Conservation (phyloP, 1,139 yeast species). For the Hyphopichia buzzinii region DNA sequence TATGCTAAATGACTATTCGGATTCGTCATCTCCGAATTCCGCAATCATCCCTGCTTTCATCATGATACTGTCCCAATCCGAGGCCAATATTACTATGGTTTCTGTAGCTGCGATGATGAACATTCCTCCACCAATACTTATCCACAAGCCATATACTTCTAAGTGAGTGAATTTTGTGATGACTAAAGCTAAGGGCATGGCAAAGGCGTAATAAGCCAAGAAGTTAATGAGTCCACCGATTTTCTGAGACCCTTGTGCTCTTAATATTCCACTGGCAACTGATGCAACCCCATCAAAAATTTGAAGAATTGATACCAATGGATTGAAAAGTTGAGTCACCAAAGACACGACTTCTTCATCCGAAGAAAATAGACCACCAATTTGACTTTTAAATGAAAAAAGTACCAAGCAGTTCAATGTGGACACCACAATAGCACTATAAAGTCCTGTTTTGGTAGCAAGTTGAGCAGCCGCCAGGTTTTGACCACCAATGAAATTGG, state of each 20-base stretch:
- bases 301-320: slow-evolving; percentile 71
- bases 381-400: slow-evolving; percentile 47
- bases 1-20: too few species aligned
- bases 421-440: slow-evolving; percentile 59
- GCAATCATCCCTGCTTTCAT: slow-evolving; percentile 22
- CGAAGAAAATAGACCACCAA: slow-evolving; percentile 68
- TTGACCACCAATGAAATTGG: slow-evolving; percentile 82
- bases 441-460: slow-evolving; percentile 64
- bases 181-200: slow-evolving; percentile 62
- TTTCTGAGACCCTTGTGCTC: slow-evolving; percentile 86
- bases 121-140: slow-evolving; percentile 82
- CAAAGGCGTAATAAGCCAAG: slow-evolving; percentile 65
- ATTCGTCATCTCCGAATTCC: background rate
- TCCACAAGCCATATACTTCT: slow-evolving; percentile 76
- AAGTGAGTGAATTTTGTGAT: slow-evolving; percentile 56
- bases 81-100: slow-evolving; percentile 32
- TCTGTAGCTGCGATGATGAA: slow-evolving; percentile 66
- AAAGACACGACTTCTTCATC: slow-evolving; percentile 61
- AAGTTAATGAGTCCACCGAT: slow-evolving; percentile 80
- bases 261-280: slow-evolving; percentile 76
- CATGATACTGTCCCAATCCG: slow-evolving; percentile 44
- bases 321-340: slow-evolving; percentile 52
- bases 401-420: slow-evolving; percentile 53
- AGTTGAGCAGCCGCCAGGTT: slow-evolving; percentile 59
- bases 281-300: slow-evolving; percentile 80